A percentile compares a stretch with the other conserved stretches of the same genome.
Evolutionary conservation across 78 protist genomes (phyloP).

Genomic region (Dictyostelium firmibasis): DNA sequence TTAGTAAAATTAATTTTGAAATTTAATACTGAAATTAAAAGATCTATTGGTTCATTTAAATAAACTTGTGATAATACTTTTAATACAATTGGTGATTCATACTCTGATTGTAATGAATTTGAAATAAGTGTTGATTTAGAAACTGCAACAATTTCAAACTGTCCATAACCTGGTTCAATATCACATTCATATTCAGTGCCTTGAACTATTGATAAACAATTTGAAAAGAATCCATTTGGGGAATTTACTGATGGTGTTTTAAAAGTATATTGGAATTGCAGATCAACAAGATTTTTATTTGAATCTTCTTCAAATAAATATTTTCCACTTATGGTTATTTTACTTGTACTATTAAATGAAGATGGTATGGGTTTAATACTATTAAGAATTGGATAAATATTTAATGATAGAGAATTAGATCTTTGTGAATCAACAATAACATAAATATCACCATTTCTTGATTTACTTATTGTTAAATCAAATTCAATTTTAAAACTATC

Average conservation of each 20-base stretch:
- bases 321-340: background rate
- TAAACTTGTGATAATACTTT: background rate
- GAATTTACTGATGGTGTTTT: background rate
- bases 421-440: background rate
- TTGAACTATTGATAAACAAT: background rate
- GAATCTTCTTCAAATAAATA: background rate
- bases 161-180: background rate
- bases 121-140: background rate
- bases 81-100: background rate
- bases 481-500: background rate
- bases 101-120: background rate
- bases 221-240: background rate
- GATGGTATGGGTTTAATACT: background rate
- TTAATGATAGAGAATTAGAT: background rate
- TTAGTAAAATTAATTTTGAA: background rate
- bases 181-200: background rate
- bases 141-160: background rate
- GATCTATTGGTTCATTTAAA: background rate
- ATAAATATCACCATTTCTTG: slow-evolving; percentile 11
- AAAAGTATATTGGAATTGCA: background rate
- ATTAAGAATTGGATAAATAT: background rate
- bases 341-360: background rate
- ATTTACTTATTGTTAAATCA: background rate
- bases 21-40: background rate
- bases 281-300: background rate